Evolutionary conservation across 352 stramenopile species (phyloP), one percentile per base, ranked within the genome.

Genomic region (Thraustochytrium striatum): DNA sequence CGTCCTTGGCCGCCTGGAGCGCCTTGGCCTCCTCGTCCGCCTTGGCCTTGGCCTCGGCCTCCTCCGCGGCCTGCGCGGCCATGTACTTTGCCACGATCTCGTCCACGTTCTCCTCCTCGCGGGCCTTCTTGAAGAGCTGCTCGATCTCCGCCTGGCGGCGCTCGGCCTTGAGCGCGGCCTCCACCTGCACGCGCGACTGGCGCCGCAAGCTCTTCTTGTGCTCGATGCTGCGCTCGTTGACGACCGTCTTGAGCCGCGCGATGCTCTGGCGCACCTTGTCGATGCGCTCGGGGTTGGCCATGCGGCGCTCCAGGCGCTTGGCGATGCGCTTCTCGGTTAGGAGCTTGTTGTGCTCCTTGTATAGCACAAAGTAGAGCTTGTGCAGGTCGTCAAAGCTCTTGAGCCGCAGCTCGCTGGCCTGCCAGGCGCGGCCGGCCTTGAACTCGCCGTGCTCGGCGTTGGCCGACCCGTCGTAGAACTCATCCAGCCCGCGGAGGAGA

Each of bases 321-420:
- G 85, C 90, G 47, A 92, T 86, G 59, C 91, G 87, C 44, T 89
- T 87, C 85, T 99, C 95, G 19, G 95, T 98, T 69, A 98, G 84
- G 39, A 99, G 88, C 86, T 95, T 95, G 82, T 99, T 98, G 75
- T 91, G 91, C 86, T 99, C 95, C 87, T 98, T 98, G 78, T 98
- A 94, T 43, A 98, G 86, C 78, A 98, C 92, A 82, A 93, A 97
- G 95, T 95, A 99, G 39, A 99, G 89, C 87, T 98, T 98, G 88
- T 98, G 95, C 65, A 98, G 88, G 89, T 99, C 95, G 44, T 98
- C 93, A 65, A 95, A 98, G 85, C 89, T 97, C 86, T 99, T 99
- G 72, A 95, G 87, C 61, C 95, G 93, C 75, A 99, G 87, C 89
- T 98, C 97, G 85, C 88, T 92, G 32, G 91, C 94, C 78, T 91